Base-by-base conservation (phyloP, 768 basidiomycete genomes). In the Suillus hirtellus region DNA sequence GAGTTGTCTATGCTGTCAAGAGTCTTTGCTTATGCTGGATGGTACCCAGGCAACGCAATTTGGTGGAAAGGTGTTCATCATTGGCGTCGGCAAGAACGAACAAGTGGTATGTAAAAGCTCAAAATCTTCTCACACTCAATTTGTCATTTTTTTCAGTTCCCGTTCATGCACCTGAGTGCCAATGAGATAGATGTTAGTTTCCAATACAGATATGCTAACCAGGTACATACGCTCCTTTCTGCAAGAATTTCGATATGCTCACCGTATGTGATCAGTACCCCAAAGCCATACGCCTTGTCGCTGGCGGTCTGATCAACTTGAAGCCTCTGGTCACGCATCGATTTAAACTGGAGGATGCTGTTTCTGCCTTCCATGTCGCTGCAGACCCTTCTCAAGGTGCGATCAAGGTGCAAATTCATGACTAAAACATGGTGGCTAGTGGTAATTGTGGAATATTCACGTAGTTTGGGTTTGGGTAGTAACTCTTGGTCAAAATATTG, bases 311-410 rank as follows among this genome's bases (percentile, higher is more conserved):
- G 24, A 84, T 89, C 60, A 80, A 91, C 67, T 76, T 93, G 63
- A 87, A 88, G 66, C 89, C 91, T 66, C 84, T 95, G 60, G 88
- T 93, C n/a, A 90, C 90, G 35, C 90, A 91, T 67, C 80, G 86
- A 14, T 91, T 91, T 73, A 65, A 79, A 21, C 82, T 96, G 19
- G 89, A 90, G 66, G 83, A 89, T 38, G 89, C 92, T 0, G 81
- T 88, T 9, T 77, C 86, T 58, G 94, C 94, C 2, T 96, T 96
- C 78, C 86, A 93, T 67, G 81, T 88, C 43, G 88, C 88, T 19
- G 87, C 88, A 7, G 87, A 89, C 70, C 84, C 85, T 56, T 63
- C 81, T 24, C 86, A 86, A 68, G 87, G 88, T 8, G 85, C 88
- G 44, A 89, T 89, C 70, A 89, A 89, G 69, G 85, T 89, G 63